Evolutionary conservation across 2,329 filamentous ascomycete species (phyloP), one percentile per base, ranked within the genome.

Genomic region (Cladorrhinum sp.): DNA sequence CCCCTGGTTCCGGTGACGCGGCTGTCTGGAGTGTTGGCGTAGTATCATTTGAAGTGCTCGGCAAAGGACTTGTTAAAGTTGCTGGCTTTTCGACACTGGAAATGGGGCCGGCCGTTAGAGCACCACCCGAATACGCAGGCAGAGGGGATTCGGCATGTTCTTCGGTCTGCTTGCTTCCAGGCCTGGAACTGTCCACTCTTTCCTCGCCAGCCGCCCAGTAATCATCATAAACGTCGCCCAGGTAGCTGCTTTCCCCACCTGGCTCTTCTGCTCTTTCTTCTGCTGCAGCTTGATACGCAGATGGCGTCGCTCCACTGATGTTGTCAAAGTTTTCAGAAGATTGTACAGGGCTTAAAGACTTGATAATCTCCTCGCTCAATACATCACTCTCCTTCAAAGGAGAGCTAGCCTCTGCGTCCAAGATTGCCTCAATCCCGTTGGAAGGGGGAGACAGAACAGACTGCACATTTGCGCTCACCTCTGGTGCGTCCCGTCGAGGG

Each of bases 351-450:
- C 81, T 86, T 1, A 93, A 77, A 48, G 85, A 89, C 60, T 84
- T 85, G 57, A 91, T 85, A 58, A 93, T 93, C 67, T 93, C 90
- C 61, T 91, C 87, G 25, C 86, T 81, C 51, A 93, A 72, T 59
- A 83, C 79, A 65, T 93, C 90, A 67, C 84, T 92, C 68, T 92
- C 89, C 65, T 87, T 84, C 61, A 87, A 78, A 27, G 85, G 80
- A 0, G 81, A 76, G 7, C 79, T 79, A 9, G 79, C 78, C 9
- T 75, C 69, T 0, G 80, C 82, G 67, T 81, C 83, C 52, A 79
- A 71, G 0, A 79, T 81, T 6, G 75, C 70, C 24, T 76, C 73
- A 2, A 79, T 75, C 57, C 77, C 73, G 23, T 81, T 66, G 6
- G 71, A 68, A 20, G 70, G 69, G 20, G 72, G 68, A 13, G 73